A percentile compares a stretch with the other conserved stretches of the same genome.
Evolutionary conservation across 352 stramenopile species (phyloP).

Genomic region (Globisporangium abappressorium): DNA sequence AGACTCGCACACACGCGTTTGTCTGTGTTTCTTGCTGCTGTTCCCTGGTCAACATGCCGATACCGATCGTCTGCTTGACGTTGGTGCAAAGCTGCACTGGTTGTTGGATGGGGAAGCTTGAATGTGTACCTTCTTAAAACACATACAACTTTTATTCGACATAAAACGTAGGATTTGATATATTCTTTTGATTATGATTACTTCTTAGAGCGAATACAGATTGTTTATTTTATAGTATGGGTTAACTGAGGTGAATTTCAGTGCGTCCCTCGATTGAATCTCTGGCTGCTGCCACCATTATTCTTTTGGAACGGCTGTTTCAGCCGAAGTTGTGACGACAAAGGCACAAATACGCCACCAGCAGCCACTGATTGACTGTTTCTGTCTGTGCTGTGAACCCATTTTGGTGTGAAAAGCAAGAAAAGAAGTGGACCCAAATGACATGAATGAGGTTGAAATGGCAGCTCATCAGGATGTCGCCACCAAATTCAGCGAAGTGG

Average conservation of each 20-base stretch:
- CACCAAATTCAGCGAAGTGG: constrained; percentile 52
- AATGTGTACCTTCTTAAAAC: too few relatives aligned
- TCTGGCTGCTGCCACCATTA: constrained; percentile 1
- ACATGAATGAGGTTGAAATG: background rate
- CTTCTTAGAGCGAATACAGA: too few relatives aligned
- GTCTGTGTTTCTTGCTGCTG: background rate
- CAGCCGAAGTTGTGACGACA: background rate
- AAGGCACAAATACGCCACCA: background rate
- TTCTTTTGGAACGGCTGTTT: background rate
- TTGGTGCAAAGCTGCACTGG: background rate
- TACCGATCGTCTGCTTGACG: background rate
- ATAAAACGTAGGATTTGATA: too few relatives aligned
- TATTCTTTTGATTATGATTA: too few relatives aligned
- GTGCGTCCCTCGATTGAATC: background rate
- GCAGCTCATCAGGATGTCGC: background rate
- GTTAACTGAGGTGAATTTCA: background rate
- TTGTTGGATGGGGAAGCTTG: background rate
- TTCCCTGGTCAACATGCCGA: background rate
- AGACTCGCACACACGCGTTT: background rate
- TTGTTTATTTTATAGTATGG: too few relatives aligned
- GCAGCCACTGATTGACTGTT: background rate
- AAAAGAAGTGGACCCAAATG: background rate
- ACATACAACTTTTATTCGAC: too few relatives aligned
- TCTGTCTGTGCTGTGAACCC: constrained; percentile 2
- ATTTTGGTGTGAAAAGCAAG: background rate